Conservation (phyloP, 306 rosid genomes). For the Fagus sylvatica region DNA sequence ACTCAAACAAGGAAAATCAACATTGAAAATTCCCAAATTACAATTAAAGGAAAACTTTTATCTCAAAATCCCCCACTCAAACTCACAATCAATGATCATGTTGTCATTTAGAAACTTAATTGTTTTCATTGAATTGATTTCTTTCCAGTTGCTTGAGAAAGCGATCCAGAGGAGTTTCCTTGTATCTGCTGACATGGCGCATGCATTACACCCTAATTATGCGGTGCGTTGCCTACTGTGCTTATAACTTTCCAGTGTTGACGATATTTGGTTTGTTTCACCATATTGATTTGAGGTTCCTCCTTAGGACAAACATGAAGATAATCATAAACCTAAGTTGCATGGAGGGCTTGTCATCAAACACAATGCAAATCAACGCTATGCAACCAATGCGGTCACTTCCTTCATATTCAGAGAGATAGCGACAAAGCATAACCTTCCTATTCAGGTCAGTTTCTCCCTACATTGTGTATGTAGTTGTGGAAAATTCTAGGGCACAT, state of each 20-base stretch:
- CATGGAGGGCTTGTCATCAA: conserved; percentile 96
- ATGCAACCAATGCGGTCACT: conserved; percentile 87
- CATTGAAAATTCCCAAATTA: no score
- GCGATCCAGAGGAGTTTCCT: conserved; percentile 75
- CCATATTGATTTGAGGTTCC: conserved; percentile 28
- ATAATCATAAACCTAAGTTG: conserved; percentile 86
- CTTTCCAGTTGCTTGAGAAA: conserved; percentile 62
- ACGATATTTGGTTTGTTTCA: conserved; percentile 14
- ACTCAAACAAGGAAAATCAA: no score
- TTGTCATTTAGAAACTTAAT: neutral
- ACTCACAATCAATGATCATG: neutral
- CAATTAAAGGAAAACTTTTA: no score
- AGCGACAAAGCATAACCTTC: conserved; percentile 71
- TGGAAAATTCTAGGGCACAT: no score
- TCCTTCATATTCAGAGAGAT: conserved; percentile 85
- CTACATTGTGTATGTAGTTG: no score
- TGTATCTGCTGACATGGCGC: conserved; percentile 95
- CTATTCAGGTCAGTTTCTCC: conserved; percentile 69
- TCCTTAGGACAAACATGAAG: conserved; percentile 84
- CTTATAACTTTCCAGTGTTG: neutral
- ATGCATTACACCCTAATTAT: conserved; percentile 92
- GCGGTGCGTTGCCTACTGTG: conserved; percentile 41
- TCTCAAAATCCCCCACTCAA: neutral
- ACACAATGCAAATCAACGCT: conserved; percentile 83
- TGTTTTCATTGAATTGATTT: conserved; percentile 25